Conservation (phyloP, 306 rosid genomes). For the Chamaecrista fasciculata region DNA sequence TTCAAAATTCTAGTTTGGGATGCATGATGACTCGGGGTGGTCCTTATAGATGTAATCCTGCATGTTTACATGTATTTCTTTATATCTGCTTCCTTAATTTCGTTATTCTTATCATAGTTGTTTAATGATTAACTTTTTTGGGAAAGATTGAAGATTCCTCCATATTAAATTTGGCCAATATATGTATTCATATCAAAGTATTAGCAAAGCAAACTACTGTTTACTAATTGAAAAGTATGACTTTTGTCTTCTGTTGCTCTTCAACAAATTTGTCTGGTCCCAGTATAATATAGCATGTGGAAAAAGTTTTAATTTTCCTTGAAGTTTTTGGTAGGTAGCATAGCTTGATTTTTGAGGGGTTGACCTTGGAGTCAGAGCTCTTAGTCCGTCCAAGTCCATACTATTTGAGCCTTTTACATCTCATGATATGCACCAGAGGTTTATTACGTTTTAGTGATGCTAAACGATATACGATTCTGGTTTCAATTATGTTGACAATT, state of each 20-base stretch:
- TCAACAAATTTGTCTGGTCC: background rate
- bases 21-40: background rate
- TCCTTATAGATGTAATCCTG: background rate
- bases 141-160: background rate
- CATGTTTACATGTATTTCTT: background rate
- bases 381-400: slow-evolving; percentile 13
- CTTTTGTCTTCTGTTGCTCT: background rate
- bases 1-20: background rate
- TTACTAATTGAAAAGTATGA: background rate
- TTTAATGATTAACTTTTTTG: background rate
- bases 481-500: slow-evolving; percentile 22
- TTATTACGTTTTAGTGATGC: slow-evolving; percentile 1
- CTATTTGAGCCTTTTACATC: background rate
- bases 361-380: slow-evolving; percentile 15
- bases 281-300: slow-evolving; percentile 8
- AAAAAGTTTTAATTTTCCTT: slow-evolving; percentile 21
- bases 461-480: slow-evolving; percentile 7
- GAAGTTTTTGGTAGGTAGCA: background rate
- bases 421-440: slow-evolving; percentile 13
- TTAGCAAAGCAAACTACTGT: background rate
- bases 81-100: background rate
- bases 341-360: background rate
- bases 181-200: background rate
- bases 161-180: background rate
- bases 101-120: background rate